Evolutionary conservation across 441 rosid genomes (phyloP).

Genomic region (Gossypium schwendimanii): DNA sequence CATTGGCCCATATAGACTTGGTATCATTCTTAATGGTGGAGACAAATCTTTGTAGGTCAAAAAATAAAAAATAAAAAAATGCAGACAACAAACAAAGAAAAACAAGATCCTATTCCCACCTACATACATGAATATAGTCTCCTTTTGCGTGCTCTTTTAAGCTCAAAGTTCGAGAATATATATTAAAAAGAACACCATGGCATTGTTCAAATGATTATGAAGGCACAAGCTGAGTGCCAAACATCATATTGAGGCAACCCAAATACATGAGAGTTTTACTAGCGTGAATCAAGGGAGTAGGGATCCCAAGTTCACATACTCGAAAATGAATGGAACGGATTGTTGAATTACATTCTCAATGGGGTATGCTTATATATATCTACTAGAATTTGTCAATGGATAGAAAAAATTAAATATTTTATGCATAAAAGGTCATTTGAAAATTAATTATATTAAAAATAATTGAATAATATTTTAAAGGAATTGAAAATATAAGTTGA

Average conservation of each 20-base stretch:
- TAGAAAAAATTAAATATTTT: too few relatives aligned
- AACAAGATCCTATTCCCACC: not conserved
- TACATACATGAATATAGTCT: not conserved
- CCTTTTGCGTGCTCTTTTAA: not conserved
- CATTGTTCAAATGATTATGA: not conserved
- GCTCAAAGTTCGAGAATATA: not conserved
- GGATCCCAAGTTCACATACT: not conserved
- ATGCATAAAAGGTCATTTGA: too few relatives aligned
- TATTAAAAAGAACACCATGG: not conserved
- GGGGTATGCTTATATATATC: not conserved
- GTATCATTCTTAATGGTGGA: not conserved
- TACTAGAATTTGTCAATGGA: too few relatives aligned
- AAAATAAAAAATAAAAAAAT: too few relatives aligned
- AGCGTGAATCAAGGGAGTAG: not conserved
- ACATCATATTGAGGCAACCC: not conserved
- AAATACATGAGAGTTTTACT: not conserved
- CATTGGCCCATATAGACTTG: not conserved
- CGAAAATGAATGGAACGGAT: not conserved
- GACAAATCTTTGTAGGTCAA: not conserved
- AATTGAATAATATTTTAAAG: too few relatives aligned
- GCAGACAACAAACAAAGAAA: not conserved
- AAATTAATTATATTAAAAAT: too few relatives aligned
- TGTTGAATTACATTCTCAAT: not conserved
- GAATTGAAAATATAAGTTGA: too few relatives aligned
- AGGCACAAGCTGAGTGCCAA: not conserved